Base-by-base conservation (phyloP, 2,329 filamentous ascomycete species). In the Cercospora brassicicola region DNA sequence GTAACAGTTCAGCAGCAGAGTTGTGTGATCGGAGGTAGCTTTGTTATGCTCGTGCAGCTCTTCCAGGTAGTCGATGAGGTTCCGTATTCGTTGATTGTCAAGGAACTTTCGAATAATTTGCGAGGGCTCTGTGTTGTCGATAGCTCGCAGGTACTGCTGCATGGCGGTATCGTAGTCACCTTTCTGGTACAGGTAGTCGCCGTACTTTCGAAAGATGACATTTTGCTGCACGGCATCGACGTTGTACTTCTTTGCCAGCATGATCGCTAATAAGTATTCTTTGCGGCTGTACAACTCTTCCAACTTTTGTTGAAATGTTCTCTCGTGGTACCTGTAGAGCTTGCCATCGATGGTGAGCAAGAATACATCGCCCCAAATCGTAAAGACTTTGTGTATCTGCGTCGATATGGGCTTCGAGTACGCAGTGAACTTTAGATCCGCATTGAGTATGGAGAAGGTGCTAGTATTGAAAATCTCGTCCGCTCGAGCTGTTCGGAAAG, bases 81-180 rank as follows among this genome's bases (percentile, higher is more conserved):
- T 99, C 75, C 97, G 93, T 80, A 99, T 97, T 70, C 94, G 88
- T 85, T 99, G 95, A 0, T 95, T 98, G 76, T 99, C 95, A 42
- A 99, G 85, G 76, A 96, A 99, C 88, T 97, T 97, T 74, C 94
- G 88, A 76, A 98, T 97, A 57, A 98, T 93, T 76, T 97, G 94
- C 1, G 94, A 97, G 6, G 94, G 94, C 75, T 98, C 94, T 0
- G 94, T 98, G 67, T 92, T 95, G 77, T 97, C 94, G 68, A 99
- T 97, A 0, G 96, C 94, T 73, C 93, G 91, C 70, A 99, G 89
- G 77, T 99, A 99, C 79, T 98, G 95, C 75, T 96, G 91, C 96
- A 99, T 99, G n/a, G 96, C 94, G 6, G 92, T 95, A 76, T 99
- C 95, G 76, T 94, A 99, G 76, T 97, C 94, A 4, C 91, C 93